Evolutionary conservation across 208 protist species (phyloP).

Genomic region (Zelonia costaricensis): DNA sequence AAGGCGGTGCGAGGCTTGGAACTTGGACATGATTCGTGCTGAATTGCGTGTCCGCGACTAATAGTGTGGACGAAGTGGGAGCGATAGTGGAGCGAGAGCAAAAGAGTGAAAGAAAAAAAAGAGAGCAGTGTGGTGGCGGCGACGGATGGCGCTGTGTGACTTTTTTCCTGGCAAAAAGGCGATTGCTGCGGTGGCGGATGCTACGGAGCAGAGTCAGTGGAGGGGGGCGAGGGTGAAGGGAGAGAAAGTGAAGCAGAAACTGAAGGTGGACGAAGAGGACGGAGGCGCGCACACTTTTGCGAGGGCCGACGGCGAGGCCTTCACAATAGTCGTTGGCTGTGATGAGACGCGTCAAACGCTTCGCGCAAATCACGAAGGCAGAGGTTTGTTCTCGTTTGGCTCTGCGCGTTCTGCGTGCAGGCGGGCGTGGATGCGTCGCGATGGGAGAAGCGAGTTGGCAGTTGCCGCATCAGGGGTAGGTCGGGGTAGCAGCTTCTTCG

Average conservation of each 20-base stretch:
- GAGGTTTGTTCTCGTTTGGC: too few relatives aligned
- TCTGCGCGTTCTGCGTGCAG: too few relatives aligned
- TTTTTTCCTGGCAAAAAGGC: not conserved
- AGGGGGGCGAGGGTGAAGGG: not conserved
- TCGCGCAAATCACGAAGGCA: too few relatives aligned
- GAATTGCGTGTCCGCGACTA: not conserved
- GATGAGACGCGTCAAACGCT: too few relatives aligned
- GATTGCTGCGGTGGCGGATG: not conserved
- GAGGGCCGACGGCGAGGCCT: too few relatives aligned
- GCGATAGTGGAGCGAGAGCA: not conserved
- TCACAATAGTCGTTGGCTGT: too few relatives aligned
- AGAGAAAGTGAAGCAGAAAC: not conserved
- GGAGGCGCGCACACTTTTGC: too few relatives aligned
- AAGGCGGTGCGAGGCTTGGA: conserved; percentile 35
- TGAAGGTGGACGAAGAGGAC: not conserved
- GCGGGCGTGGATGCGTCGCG: too few relatives aligned
- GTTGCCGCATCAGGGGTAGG: too few relatives aligned
- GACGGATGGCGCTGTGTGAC: too few relatives aligned
- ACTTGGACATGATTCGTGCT: conserved; percentile 31
- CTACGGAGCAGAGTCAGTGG: not conserved
- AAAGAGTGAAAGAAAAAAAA: not conserved
- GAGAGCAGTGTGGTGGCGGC: not conserved
- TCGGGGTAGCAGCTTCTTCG: too few relatives aligned
- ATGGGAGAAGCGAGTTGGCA: too few relatives aligned
- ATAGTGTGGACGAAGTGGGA: not conserved